These are phyloP conservation scores for Globisporangium paddicum DNA, from an alignment of 352 stramenopile genomes.

Conservation along the genomic window DNA sequence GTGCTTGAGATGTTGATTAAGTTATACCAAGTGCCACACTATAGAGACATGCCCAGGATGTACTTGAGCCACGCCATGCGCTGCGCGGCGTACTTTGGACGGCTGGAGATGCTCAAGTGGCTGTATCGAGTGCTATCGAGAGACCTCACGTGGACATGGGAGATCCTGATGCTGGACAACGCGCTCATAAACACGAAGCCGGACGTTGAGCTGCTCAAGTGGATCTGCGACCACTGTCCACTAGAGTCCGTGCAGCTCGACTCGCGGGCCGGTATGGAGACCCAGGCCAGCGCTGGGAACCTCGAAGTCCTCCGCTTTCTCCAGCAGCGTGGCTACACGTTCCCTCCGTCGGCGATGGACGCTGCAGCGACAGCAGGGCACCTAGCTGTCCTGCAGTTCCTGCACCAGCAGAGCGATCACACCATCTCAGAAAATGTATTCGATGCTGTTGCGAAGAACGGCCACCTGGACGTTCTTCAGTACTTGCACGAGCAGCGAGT, in stretches of 20 bases:
- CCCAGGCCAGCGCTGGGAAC: background rate
- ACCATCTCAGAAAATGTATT: background rate
- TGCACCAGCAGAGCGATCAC: background rate
- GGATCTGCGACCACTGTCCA: background rate
- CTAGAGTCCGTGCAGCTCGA: background rate
- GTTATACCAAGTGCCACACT: background rate
- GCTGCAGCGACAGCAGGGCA: background rate
- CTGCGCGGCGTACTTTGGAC: background rate
- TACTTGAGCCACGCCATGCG: background rate
- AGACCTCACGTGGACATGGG: background rate
- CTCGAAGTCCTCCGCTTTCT: background rate
- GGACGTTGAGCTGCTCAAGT: background rate
- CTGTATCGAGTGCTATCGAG: background rate
- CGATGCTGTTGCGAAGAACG: background rate
- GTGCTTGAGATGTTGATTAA: background rate
- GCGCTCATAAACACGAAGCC: background rate
- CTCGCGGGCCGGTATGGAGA: background rate
- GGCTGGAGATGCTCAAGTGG: background rate
- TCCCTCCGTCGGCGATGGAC: background rate
- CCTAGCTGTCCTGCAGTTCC: background rate
- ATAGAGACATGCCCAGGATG: background rate
- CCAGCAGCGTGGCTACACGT: background rate
- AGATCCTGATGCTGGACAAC: background rate
- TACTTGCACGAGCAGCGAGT: background rate
- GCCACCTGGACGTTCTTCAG: background rate